Base-by-base conservation (phyloP, 805 yeast species). In the Candida lessepsii region DNA sequence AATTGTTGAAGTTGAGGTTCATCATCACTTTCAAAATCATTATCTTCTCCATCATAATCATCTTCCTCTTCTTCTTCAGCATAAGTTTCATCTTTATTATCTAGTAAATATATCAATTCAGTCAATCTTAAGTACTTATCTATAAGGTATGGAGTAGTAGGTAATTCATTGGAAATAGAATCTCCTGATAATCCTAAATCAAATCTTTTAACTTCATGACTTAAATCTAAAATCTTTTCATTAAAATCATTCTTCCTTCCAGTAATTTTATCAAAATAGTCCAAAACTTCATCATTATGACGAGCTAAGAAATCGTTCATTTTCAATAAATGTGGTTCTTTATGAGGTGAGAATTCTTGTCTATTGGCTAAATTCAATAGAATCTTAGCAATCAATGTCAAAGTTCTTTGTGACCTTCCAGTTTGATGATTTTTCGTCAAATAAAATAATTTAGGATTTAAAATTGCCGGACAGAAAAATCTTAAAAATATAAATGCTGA, bases 401-500 rank as follows among this genome's bases (percentile, higher is more conserved):
- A 61, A 0, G 96, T 84, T 44, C 96, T 71, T 48, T 88, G 90
- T 2, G 81, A 71, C 9, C 71, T 70, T 2, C 89, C 87, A 7
- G 80, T 72, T 44, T 88, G 87, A 50, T 86, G 91, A 26, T 76
- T 70, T 37, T 76, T 73, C 0, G 87, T 77, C 36, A 93, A 66
- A 45, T 81, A 80, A 58, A 88, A 89, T 35, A 90, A 60, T 52
- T 87, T 88, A 0, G 99, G 99, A 53, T 88, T 90, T 54, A 93
- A 63, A 20, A 91, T 76, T 0, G 96, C 96, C 0, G 99, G 98
- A 52, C 96, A 60, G 40, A 60, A 60, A 42, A 69, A 69, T 42
- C 74, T 50, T 44, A 91, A 63, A 57, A 91, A 93, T 9, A 91
- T 65, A 52, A 93, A 86, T 1, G 96, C 89, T 15, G 93, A 76